Conservation (phyloP, 208 protist species). For the Angomonas desouzai region DNA sequence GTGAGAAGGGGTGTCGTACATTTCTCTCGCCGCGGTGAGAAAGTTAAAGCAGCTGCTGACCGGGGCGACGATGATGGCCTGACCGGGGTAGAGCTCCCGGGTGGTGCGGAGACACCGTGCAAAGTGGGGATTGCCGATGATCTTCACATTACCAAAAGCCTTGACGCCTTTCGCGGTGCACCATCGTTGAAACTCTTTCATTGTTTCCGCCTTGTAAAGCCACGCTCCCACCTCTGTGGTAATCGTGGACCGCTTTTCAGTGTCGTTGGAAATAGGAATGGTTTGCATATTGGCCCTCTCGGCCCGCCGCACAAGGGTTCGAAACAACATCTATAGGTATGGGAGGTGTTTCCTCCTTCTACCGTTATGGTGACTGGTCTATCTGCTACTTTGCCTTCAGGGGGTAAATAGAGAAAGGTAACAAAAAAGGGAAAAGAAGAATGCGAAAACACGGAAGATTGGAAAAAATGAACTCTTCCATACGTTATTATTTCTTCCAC, state of each 20-base stretch:
- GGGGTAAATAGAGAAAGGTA: too few species aligned
- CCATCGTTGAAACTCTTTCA: conserved; percentile 62
- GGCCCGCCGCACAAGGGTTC: conserved; percentile 12
- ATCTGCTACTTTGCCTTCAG: too few species aligned
- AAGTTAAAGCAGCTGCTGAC: conserved; percentile 74
- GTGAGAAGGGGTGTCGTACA: conserved; percentile 36
- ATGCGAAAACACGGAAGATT: too few species aligned
- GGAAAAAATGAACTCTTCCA: too few species aligned
- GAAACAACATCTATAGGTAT: conserved; percentile 23
- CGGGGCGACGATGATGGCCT: conserved; percentile 77
- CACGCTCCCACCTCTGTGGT: conserved; percentile 73
- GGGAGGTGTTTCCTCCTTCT: too few species aligned
- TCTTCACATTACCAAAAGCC: conserved; percentile 70
- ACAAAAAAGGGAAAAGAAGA: too few species aligned
- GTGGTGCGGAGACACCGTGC: conserved; percentile 67
- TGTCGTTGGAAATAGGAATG: conserved; percentile 40
- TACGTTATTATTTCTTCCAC: too few species aligned
- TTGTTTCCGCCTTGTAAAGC: conserved; percentile 75
- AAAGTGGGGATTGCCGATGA: conserved; percentile 64
- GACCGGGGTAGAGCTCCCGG: conserved; percentile 42
- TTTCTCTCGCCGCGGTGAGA: conserved; percentile 61
- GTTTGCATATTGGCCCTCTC: conserved; percentile 26
- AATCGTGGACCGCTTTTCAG: conserved; percentile 45
- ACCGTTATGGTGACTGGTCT: too few species aligned
- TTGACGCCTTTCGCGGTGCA: conserved; percentile 60